These are phyloP conservation scores for Chenopodium quinoa DNA, from an alignment of 148 eudicot species.

Conservation along the genomic window DNA sequence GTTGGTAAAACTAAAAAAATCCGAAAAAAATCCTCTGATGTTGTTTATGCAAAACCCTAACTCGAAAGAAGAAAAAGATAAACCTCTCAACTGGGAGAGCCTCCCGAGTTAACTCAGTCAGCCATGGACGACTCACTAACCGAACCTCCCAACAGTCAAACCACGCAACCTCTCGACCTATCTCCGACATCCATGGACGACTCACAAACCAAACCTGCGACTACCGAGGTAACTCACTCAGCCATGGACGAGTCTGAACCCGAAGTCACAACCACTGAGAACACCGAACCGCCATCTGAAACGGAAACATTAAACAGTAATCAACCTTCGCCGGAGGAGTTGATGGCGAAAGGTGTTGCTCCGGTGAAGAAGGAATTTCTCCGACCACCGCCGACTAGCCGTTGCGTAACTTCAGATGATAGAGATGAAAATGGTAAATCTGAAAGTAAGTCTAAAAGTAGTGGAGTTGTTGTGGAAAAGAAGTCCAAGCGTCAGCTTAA, in stretches of 20 bases:
- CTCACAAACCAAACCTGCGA: too few relatives aligned
- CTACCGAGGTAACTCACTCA: background rate
- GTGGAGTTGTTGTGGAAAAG: constrained; percentile 56
- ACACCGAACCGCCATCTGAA: background rate
- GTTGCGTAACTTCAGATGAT: constrained; percentile 25
- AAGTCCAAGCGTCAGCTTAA: constrained; percentile 89
- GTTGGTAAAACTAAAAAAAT: too few relatives aligned
- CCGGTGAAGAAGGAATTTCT: constrained; percentile 80
- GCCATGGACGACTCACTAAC: constrained; percentile 20
- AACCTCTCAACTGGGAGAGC: constrained; percentile 5
- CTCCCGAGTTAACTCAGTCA: background rate
- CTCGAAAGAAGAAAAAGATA: background rate
- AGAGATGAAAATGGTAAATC: constrained; percentile 7
- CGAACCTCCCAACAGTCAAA: background rate
- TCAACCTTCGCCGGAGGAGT: constrained; percentile 44
- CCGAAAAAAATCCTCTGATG: too few relatives aligned
- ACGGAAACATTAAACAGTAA: background rate
- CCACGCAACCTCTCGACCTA: background rate
- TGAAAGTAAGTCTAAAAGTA: constrained; percentile 33
- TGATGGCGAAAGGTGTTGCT: constrained; percentile 76
- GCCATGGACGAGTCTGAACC: constrained; percentile 20
- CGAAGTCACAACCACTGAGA: background rate
- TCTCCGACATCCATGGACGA: background rate
- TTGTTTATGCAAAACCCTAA: constrained; percentile 29
- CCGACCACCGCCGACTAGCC: constrained; percentile 48